Base-by-base conservation (phyloP, 805 yeast genomes). In the Starmera dryadoides region DNA sequence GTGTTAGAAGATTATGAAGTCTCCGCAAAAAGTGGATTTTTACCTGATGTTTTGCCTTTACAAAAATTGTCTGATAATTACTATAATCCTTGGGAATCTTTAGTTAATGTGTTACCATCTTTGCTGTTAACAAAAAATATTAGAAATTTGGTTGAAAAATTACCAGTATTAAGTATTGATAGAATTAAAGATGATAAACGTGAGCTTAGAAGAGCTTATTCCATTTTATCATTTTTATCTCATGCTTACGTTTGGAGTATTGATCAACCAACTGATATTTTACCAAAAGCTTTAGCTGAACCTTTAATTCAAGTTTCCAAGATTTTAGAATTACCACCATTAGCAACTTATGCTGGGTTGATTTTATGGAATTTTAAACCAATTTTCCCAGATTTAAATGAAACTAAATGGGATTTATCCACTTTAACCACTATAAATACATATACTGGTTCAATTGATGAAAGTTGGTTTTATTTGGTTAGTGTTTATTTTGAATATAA, bases 231-330 rank as follows among this genome's bases (percentile, higher is more conserved):
- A 11, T 89, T 88, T 52, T 59, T 91, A 34, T 73, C 87, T 2
- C 96, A 89, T 59, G 95, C 93, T 1, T 89, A 89, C 55, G 79
- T 89, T 19, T 89, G 98, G 98, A 82, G 86, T 2, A 76, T 75
- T 17, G 77, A 76, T 40, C 60, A 59, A 4, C 83, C 94, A 15
- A 59, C 63, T 11, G 80, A 82, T 43, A 65, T 60, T 32, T 59
- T 91, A 14, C 96, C 97, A 1, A 62, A 56, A 35, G 77, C 75
- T 44, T 52, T 89, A 18, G 81, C 96, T 1, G 60, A 66, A 37
- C 97, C 98, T 0, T 71, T 86, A 63, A 46, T 84, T 2, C 62
- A 61, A 34, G 75, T 78, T 0, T 63, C 84, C 7, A 74, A 76
- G 3, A 51, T 65, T 23, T 68, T 91, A 44, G 80, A 83, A 18